Conservation (phyloP, 202 grass and related monocot genomes). For the Schoenoplectus triqueter region DNA sequence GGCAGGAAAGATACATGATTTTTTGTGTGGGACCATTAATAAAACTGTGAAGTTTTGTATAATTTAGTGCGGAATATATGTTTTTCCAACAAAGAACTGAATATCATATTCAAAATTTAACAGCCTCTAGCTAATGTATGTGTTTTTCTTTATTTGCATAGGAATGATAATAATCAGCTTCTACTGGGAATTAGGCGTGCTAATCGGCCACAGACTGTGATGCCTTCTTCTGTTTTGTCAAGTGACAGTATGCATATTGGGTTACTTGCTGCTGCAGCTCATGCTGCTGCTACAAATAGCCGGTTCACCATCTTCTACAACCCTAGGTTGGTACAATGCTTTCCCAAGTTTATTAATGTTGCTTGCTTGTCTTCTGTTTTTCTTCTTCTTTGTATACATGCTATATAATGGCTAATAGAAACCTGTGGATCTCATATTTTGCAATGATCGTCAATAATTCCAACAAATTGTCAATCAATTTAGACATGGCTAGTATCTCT, state of each 20-base stretch:
- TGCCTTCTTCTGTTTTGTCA: slow-evolving; percentile 97
- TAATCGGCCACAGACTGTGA: slow-evolving; percentile 85
- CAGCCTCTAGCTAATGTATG: slow-evolving; percentile 18
- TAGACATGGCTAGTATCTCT: background rate
- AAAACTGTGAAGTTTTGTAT: background rate
- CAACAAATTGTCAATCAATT: background rate
- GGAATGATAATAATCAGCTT: slow-evolving; percentile 98
- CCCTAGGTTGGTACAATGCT: slow-evolving; percentile 59
- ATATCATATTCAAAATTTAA: background rate
- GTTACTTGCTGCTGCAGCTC: slow-evolving; percentile 94
- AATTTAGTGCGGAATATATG: background rate
- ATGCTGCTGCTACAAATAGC: slow-evolving; percentile 95
- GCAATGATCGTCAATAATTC: background rate
- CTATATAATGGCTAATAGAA: background rate
- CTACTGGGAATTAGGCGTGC: slow-evolving; percentile 92
- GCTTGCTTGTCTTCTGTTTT: background rate
- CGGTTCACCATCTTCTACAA: slow-evolving; percentile 99
- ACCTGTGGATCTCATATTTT: background rate
- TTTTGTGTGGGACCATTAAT: background rate
- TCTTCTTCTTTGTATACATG: background rate
- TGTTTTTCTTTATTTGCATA: slow-evolving; percentile 42
- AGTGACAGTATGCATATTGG: slow-evolving; percentile 99
- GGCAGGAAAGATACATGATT: background rate
- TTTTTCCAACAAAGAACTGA: background rate
- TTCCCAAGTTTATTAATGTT: background rate